Conservation (phyloP, 2,329 filamentous ascomycete genomes). For the Fusarium xylarioides region DNA sequence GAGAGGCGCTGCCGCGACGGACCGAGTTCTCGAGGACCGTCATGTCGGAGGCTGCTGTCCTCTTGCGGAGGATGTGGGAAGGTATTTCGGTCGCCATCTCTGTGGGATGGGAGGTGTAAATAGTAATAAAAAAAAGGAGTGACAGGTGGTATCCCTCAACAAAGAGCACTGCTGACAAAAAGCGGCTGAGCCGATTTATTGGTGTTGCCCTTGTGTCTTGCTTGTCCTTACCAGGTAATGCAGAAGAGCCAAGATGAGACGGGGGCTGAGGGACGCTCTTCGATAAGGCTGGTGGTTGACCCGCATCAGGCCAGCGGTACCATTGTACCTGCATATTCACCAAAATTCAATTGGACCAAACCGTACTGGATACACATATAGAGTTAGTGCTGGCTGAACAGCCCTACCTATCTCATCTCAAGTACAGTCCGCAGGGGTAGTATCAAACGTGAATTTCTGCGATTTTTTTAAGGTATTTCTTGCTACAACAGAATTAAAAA, state of each 20-base stretch:
- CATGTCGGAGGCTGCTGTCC: conserved; percentile 36
- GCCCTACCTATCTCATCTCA: conserved; percentile 5
- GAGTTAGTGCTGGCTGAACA: conserved; percentile 5
- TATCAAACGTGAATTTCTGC: too few relatives aligned
- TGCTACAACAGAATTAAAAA: too few relatives aligned
- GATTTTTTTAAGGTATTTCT: too few relatives aligned
- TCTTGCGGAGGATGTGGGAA: conserved; percentile 35
- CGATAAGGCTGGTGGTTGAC: neutral
- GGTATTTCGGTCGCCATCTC: conserved; percentile 22
- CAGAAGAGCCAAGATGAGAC: conserved; percentile 22
- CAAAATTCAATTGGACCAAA: neutral
- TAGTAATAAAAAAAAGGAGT: conserved; percentile 15
- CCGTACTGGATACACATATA: conserved; percentile 12
- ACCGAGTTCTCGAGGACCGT: conserved; percentile 20
- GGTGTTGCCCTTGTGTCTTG: conserved; percentile 28
- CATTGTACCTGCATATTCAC: conserved; percentile 3
- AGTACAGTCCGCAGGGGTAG: neutral
- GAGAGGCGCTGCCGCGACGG: conserved; percentile 13
- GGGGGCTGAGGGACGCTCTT: neutral
- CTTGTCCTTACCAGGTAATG: conserved; percentile 21
- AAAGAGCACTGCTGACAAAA: conserved; percentile 29
- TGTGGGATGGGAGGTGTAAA: conserved; percentile 16
- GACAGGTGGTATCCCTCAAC: conserved; percentile 18
- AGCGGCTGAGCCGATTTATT: conserved; percentile 18
- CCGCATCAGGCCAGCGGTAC: conserved; percentile 15